phyloP scores from a whole-genome alignment of 495 filamentous ascomycete genomes.

The Amniculicola lignicola region DNA sequence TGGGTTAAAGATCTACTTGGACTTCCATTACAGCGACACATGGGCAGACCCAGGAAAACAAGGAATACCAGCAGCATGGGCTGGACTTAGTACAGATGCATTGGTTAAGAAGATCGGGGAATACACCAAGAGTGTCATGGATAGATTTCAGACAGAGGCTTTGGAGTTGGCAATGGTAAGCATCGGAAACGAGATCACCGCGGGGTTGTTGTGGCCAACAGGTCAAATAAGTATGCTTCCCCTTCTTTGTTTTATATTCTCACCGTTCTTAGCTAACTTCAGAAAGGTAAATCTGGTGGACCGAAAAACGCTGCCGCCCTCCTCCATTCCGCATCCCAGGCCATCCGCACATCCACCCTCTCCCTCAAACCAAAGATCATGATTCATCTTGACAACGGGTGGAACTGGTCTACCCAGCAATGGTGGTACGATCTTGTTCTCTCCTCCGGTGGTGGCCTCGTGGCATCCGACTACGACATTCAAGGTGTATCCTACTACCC shows the following conservation, averaged over 20 bases:
- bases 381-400: constrained; percentile 51
- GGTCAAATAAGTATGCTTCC: constrained; percentile 37
- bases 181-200: constrained; percentile 49
- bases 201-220: constrained; percentile 48
- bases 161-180: constrained; percentile 42
- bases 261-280: no score
- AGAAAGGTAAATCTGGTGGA: constrained; percentile 34
- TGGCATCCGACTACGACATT: constrained; percentile 43
- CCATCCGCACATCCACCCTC: constrained; percentile 37
- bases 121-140: constrained; percentile 44
- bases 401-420: constrained; percentile 45
- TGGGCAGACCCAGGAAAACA: constrained; percentile 53
- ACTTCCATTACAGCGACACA: constrained; percentile 69
- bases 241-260: no score
- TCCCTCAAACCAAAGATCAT: constrained; percentile 43
- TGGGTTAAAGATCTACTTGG: constrained; percentile 62
- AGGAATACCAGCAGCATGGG: constrained; percentile 37
- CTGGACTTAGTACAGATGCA: constrained; percentile 23
- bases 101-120: constrained; percentile 34
- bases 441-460: constrained; percentile 37
- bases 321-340: constrained; percentile 40
- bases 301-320: constrained; percentile 41
- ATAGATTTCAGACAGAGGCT: constrained; percentile 39
- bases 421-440: constrained; percentile 46
- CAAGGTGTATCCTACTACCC: constrained; percentile 50